phyloP scores from a whole-genome alignment of 176 grass and related monocot species.

The Aechmea fasciata region DNA sequence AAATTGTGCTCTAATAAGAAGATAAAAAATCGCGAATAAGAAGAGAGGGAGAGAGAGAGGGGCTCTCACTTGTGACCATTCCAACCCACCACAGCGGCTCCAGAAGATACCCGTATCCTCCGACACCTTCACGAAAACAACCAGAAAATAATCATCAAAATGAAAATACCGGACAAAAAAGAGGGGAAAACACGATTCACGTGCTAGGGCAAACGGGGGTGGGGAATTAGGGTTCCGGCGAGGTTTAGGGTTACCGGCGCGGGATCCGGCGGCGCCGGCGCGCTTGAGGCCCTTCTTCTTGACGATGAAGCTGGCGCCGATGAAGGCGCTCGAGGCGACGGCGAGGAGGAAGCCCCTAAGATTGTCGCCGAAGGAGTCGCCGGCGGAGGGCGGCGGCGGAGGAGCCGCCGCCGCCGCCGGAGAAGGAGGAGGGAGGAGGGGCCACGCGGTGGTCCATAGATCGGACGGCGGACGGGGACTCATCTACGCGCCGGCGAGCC shows the following conservation, averaged over 20 bases:
- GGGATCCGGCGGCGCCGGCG: slow-evolving; percentile 50
- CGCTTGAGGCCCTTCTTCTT: slow-evolving; percentile 94
- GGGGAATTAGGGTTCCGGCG: neutral
- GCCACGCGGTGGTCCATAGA: neutral
- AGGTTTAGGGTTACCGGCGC: slow-evolving; percentile 46
- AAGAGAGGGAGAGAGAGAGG: neutral
- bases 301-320: slow-evolving; percentile 97
- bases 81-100: slow-evolving; percentile 99
- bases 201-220: no score
- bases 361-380: slow-evolving; percentile 73
- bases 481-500: neutral
- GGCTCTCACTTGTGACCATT: slow-evolving; percentile 81
- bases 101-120: slow-evolving; percentile 82
- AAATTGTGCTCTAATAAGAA: neutral
- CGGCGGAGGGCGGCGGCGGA: slow-evolving; percentile 20
- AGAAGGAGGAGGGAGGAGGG: neutral
- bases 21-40: neutral
- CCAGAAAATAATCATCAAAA: neutral
- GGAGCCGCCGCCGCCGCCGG: slow-evolving; percentile 29
- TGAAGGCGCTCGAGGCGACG: slow-evolving; percentile 78
- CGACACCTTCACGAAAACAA: slow-evolving; percentile 36
- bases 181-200: no score
- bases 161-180: neutral
- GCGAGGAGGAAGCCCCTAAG: slow-evolving; percentile 78
- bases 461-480: neutral